phyloP scores from a whole-genome alignment of 116 monocot genomes.

The Dioscorea cayenensis region DNA sequence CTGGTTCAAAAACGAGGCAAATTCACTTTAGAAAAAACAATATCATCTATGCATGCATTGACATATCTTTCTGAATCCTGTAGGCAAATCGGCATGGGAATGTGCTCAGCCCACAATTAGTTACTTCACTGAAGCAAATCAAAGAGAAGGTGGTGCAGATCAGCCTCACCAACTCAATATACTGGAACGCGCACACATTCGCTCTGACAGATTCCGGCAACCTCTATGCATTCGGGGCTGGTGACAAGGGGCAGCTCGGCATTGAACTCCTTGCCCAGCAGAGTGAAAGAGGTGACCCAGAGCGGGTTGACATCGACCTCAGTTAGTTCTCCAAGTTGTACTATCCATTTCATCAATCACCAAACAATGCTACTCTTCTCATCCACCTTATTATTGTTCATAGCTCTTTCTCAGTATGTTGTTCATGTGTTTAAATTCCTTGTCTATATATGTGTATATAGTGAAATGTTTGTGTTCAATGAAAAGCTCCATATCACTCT shows the following conservation, averaged over 20 bases:
- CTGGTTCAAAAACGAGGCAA: no score
- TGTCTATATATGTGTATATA: constrained; percentile 9
- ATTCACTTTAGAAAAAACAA: no score
- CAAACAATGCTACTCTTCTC: no score
- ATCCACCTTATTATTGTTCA: neutral
- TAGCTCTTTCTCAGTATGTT: neutral
- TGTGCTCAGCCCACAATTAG: constrained; percentile 71
- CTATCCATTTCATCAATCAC: neutral
- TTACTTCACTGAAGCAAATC: constrained; percentile 58
- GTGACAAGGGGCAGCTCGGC: constrained; percentile 95
- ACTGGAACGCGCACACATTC: constrained; percentile 96
- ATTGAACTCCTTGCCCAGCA: constrained; percentile 50
- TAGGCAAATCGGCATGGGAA: constrained; percentile 71
- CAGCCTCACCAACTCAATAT: constrained; percentile 82
- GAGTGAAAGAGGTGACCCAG: constrained; percentile 63
- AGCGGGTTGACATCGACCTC: constrained; percentile 74
- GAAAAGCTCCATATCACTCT: neutral
- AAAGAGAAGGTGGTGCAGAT: constrained; percentile 80
- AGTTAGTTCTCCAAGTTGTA: constrained; percentile 15
- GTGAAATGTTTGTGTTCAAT: constrained; percentile 1
- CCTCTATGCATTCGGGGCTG: constrained; percentile 83
- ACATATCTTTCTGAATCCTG: neutral
- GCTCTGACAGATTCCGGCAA: constrained; percentile 74
- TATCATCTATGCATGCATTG: no score
- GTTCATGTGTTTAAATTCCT: neutral